Evolutionary conservation across 2,329 filamentous ascomycete genomes (phyloP), one percentile per base, ranked within the genome.

Genomic region (Xylaria sp.): DNA sequence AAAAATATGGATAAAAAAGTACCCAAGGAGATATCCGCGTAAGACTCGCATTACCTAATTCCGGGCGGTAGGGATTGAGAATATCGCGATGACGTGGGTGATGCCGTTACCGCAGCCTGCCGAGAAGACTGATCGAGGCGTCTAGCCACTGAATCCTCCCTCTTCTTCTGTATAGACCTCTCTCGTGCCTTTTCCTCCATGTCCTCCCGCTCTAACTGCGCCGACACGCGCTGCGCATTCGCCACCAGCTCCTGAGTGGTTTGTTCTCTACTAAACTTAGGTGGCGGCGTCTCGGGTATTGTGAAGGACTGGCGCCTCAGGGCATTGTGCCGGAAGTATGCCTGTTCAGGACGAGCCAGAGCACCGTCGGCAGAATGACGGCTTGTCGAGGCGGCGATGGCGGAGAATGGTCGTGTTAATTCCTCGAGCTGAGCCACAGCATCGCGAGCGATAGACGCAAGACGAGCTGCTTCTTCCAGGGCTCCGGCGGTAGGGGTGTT

Each of bases 391-490:
- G 54, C 37, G 30, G 42, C 19, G 10, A 47, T 39, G 16, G 42
- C 30, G 44, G 63, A 59, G 44, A 59, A 60, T 57, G 53, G 60
- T 10, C 66, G 57, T 18, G 64, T 64, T 9, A 66, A 46, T 6
- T 65, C 64, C 34, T 67, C 65, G 6, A 66, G 61, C n/a, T 67
- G 61, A 2, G 63, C 61, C 16, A 66, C 55, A 4, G 65, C 60
- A 30, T 61, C 59, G 16, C 64, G 65, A 13, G 65, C 65, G n/a
- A 66, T 56, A 1, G 61, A 49, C 16, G 64, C 60, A 8, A 67
- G 64, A 19, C 64, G 64, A 10, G 61, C 63, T 18, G 63, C 65
- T 62, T 67, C 65, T 54, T 66, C 64, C 2, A 65, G 58, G 7
- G 63, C 57, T 37, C 34, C 55, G 34, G 61, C 42, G 6, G 54